phyloP scores from a whole-genome alignment of 768 basidiomycete species.

The Terana coerulea region DNA sequence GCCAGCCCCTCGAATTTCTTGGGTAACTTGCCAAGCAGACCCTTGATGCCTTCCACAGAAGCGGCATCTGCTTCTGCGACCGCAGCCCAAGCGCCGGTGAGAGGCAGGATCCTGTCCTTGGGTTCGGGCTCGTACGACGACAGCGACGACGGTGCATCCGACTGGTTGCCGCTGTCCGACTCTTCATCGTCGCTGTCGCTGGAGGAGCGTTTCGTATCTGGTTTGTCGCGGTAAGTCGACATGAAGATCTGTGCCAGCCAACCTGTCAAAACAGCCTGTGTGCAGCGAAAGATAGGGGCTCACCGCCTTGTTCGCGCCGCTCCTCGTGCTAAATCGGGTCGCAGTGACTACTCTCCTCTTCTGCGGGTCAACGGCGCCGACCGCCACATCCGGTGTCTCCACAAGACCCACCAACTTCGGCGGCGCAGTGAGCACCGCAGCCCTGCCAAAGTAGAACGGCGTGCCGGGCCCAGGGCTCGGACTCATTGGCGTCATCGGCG shows the following conservation, averaged over 20 bases:
- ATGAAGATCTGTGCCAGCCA: conserved; percentile 61
- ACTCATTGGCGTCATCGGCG: conserved; percentile 41
- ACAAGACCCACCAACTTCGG: conserved; percentile 80
- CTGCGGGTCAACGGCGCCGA: conserved; percentile 81
- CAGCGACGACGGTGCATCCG: conserved; percentile 25
- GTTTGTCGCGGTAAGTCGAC: conserved; percentile 73
- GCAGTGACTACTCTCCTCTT: conserved; percentile 85
- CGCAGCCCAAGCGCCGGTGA: conserved; percentile 75
- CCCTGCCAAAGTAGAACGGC: conserved; percentile 50
- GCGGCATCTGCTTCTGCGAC: conserved; percentile 41
- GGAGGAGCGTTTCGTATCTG: conserved; percentile 21
- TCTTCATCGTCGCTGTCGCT: conserved; percentile 21
- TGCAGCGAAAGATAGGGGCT: conserved; percentile 24
- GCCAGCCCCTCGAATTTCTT: conserved; percentile 73
- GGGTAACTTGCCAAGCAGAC: conserved; percentile 60
- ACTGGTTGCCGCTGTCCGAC: conserved; percentile 15
- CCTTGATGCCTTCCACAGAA: conserved; percentile 44
- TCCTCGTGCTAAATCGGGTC: conserved; percentile 80
- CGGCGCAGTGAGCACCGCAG: conserved; percentile 77
- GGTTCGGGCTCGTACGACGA: conserved; percentile 51
- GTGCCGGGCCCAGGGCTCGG: conserved; percentile 36
- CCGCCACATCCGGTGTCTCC: conserved; percentile 85
- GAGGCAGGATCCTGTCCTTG: conserved; percentile 59
- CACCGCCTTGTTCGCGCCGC: conserved; percentile 80
- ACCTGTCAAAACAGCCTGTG: background rate